A percentile compares a stretch with the other conserved stretches of the same genome.
Evolutionary conservation across 106 monocot genomes (phyloP).

Genomic region (Posidonia australis): DNA sequence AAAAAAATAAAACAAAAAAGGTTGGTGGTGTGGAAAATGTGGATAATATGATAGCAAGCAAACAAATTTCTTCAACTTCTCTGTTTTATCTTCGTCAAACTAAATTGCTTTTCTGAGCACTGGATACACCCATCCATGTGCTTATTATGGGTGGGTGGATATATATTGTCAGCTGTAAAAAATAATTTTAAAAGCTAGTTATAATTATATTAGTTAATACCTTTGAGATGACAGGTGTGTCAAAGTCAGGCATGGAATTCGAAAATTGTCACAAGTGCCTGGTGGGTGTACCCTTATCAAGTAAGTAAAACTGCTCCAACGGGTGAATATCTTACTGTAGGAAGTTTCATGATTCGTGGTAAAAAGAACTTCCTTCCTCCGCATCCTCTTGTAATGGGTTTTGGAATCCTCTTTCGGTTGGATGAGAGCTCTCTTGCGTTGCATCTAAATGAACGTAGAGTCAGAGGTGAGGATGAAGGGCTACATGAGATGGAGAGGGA

Average conservation of each 20-base stretch:
- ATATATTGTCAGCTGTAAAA: too few relatives aligned
- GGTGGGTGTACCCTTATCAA: slow-evolving; percentile 99
- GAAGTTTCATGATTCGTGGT: slow-evolving; percentile 99
- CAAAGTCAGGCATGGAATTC: slow-evolving; percentile 98
- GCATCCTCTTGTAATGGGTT: slow-evolving; percentile 95
- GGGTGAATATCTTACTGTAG: slow-evolving; percentile 94
- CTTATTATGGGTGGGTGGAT: too few relatives aligned
- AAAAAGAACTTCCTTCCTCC: slow-evolving; percentile 98
- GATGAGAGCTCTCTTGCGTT: slow-evolving; percentile 93
- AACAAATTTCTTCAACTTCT: too few relatives aligned
- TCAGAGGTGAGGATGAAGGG: slow-evolving; percentile 81
- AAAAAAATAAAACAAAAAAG: neutral
- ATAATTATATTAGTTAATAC: neutral
- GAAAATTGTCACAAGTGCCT: slow-evolving; percentile 98
- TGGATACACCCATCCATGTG: too few relatives aligned
- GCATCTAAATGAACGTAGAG: slow-evolving; percentile 97
- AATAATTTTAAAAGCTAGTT: neutral
- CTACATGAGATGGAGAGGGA: slow-evolving; percentile 31
- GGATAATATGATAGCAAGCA: too few relatives aligned
- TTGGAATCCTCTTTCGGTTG: slow-evolving; percentile 91
- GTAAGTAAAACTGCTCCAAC: slow-evolving; percentile 99
- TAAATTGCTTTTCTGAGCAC: too few relatives aligned
- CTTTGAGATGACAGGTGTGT: slow-evolving; percentile 48
- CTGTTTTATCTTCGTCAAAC: too few relatives aligned
- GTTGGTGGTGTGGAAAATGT: too few relatives aligned